phyloP scores from a whole-genome alignment of 306 rosid genomes.

The Cicer yamashitae region DNA sequence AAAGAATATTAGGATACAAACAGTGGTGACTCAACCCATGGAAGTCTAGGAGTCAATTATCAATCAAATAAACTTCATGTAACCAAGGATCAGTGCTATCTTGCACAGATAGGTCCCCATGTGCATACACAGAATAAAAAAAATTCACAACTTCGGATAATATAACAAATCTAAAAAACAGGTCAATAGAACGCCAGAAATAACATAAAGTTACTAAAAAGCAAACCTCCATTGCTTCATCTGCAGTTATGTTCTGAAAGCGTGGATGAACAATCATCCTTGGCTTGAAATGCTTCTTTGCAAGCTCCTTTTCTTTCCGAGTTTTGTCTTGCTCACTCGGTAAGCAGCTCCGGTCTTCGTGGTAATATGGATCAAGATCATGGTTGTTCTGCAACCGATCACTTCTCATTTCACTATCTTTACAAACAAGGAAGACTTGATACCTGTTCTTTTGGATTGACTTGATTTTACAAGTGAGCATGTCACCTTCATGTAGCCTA shows the following conservation, averaged over 20 bases:
- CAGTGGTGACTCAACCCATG: background rate
- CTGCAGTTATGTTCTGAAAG: conserved; percentile 93
- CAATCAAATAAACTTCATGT: background rate
- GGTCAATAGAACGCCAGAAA: background rate
- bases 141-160: conserved; percentile 19
- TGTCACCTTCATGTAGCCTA: conserved; percentile 83
- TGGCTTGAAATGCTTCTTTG: conserved; percentile 93
- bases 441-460: conserved; percentile 94
- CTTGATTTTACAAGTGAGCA: conserved; percentile 94
- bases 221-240: conserved; percentile 94
- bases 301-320: conserved; percentile 89
- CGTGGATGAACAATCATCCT: conserved; percentile 99
- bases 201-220: conserved; percentile 25
- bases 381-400: conserved; percentile 63
- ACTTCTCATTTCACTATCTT: conserved; percentile 92
- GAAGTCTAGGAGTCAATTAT: conserved; percentile 7
- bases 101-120: background rate
- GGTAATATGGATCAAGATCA: conserved; percentile 74
- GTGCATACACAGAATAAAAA: conserved; percentile 13
- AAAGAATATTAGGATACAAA: background rate
- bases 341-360: conserved; percentile 78
- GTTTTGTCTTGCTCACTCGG: conserved; percentile 86
- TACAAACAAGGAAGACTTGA: conserved; percentile 88
- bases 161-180: conserved; percentile 3
- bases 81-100: conserved; percentile 4